Conservation (phyloP, 2,329 filamentous ascomycete genomes). For the Diaporthe eres region DNA sequence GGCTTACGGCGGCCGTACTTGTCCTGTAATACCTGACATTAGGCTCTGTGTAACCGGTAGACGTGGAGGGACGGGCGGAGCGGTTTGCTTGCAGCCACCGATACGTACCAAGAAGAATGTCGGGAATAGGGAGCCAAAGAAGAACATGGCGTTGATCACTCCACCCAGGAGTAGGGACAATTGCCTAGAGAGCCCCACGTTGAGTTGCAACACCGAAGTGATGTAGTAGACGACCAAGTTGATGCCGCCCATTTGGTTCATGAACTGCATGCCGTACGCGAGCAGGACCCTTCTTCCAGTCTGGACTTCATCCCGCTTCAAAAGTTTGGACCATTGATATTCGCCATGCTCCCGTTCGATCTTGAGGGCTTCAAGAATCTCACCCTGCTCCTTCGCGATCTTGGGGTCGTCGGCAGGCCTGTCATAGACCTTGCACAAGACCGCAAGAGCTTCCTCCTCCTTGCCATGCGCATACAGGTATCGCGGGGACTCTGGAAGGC, state of each 20-base stretch:
- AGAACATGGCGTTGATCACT: constrained; percentile 56
- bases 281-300: constrained; percentile 61
- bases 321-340: constrained; percentile 56
- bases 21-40: constrained; percentile 5
- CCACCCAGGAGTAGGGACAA: constrained; percentile 54
- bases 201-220: constrained; percentile 50
- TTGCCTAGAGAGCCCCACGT: constrained; percentile 50
- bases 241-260: constrained; percentile 65
- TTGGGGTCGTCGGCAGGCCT: constrained; percentile 53
- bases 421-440: constrained; percentile 56
- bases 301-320: constrained; percentile 58
- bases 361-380: constrained; percentile 51
- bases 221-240: constrained; percentile 60
- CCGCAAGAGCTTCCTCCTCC: constrained; percentile 48
- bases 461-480: constrained; percentile 49
- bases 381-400: constrained; percentile 58
- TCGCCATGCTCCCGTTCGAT: constrained; percentile 45
- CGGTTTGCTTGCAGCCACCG: too few relatives aligned
- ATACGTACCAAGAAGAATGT: constrained; percentile 33
- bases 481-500: constrained; percentile 48
- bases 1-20: constrained; percentile 55
- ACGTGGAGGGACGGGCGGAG: too few relatives aligned
- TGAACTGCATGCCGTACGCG: constrained; percentile 62
- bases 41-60: too few relatives aligned
- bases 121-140: constrained; percentile 50